Conservation (phyloP, 495 filamentous ascomycete species). For the Penicillium goetzii region DNA sequence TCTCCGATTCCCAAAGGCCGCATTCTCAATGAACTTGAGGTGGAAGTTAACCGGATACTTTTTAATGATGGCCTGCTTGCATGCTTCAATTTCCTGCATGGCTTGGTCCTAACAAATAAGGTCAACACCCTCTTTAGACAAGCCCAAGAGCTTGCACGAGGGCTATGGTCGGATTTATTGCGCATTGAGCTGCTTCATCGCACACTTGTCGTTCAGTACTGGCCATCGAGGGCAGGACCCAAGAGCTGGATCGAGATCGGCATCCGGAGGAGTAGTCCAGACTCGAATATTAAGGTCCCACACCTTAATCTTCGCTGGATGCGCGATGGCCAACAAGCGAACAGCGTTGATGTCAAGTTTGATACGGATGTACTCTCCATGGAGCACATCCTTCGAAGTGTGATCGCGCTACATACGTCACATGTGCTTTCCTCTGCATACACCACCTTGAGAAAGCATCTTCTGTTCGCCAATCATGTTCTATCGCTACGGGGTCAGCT, state of each 20-base stretch:
- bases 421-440: constrained; percentile 66
- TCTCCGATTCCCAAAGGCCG: constrained; percentile 59
- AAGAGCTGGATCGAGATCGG: constrained; percentile 95
- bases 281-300: constrained; percentile 37
- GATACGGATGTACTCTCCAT: constrained; percentile 69
- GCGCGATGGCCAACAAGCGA: constrained; percentile 73
- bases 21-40: constrained; percentile 66
- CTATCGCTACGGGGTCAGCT: constrained; percentile 58
- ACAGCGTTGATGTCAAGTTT: constrained; percentile 64
- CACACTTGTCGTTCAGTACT: constrained; percentile 86
- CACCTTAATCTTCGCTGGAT: constrained; percentile 79
- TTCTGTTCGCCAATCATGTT: constrained; percentile 59
- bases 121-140: constrained; percentile 78
- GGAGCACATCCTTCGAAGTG: constrained; percentile 69
- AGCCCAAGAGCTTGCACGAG: constrained; percentile 64
- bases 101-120: constrained; percentile 84
- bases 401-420: constrained; percentile 74
- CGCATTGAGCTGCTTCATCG: constrained; percentile 76
- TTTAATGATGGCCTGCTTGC: constrained; percentile 66
- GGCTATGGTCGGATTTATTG: constrained; percentile 75
- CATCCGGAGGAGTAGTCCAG: constrained; percentile 56
- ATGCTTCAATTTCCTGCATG: constrained; percentile 84
- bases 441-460: constrained; percentile 54
- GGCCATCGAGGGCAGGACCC: constrained; percentile 64
- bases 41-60: constrained; percentile 69